Evolutionary conservation across 2,329 filamentous ascomycete species (phyloP).

Genomic region (Pyricularia sp.): DNA sequence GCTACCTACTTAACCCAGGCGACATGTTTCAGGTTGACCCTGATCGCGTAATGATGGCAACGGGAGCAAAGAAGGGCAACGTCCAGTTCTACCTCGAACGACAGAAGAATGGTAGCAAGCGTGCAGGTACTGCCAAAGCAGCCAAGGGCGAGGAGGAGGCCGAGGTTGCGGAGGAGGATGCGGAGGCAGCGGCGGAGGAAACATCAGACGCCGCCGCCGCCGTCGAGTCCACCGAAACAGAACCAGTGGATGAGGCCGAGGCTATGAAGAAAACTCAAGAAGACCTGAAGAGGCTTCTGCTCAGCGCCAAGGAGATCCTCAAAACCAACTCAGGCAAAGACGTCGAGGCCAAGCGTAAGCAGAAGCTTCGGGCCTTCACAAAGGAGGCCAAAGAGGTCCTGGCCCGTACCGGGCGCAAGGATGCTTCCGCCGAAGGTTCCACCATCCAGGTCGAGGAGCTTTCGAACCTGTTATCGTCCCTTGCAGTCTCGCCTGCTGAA

Average conservation of each 20-base stretch:
- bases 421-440: constrained; percentile 31
- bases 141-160: constrained; percentile 17
- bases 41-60: constrained; percentile 80
- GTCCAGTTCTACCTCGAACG: constrained; percentile 8
- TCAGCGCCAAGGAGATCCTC: constrained; percentile 26
- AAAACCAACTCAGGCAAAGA: constrained; percentile 1
- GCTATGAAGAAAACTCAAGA: constrained; percentile 1
- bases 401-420: constrained; percentile 33
- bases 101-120: constrained; percentile 10
- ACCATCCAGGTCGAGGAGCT: constrained; percentile 44
- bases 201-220: constrained; percentile 18
- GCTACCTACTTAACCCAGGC: constrained; percentile 90
- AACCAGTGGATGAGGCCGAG: constrained; percentile 12
- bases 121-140: constrained; percentile 7
- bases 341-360: constrained; percentile 56
- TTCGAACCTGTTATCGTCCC: constrained; percentile 34
- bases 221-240: constrained; percentile 12
- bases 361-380: constrained; percentile 64
- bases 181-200: constrained; percentile 15
- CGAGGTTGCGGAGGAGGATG: constrained; percentile 15
- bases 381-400: constrained; percentile 55
- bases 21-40: constrained; percentile 97
- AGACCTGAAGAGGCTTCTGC: constrained; percentile 34
- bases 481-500: constrained; percentile 17
- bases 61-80: constrained; percentile 59